Base-by-base conservation (phyloP, 176 grass and related monocot genomes). In the Stipa capillata region DNA sequence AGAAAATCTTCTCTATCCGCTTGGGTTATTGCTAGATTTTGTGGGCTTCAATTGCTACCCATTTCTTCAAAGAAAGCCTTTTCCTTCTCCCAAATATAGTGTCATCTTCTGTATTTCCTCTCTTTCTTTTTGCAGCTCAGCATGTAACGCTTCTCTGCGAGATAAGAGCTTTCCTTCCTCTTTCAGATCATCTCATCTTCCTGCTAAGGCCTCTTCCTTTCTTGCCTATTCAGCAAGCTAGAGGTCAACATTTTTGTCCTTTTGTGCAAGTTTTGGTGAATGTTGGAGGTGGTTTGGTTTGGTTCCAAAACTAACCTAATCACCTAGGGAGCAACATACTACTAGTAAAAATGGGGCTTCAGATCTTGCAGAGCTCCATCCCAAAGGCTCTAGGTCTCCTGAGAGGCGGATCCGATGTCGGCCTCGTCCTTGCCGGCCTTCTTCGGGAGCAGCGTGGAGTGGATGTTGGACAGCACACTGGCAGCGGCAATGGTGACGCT, bases 21-120 rank as follows among this genome's bases (percentile, higher is more conserved):
- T 73, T 88, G 78, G 18, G 92, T 99, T 52, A 99, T 78, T 72
- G 76, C 83, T 72, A 99, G 52, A 23, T 74, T 84, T 49, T 94
- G 63, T 89, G 89, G 7, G 77, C 86, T 73, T 69, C 36, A 40
- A 89, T 81, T 14, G 87, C 89, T 69, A 81, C 81, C 29, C 10
- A 56, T 81, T 90, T 85, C 86, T 81, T 91, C 92, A 70, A 90
- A 73, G 43, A 76, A 79, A 84, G 70, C 43, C 58, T 74, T 95
- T 80, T 76, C 83, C 52, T 89, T 91, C 82, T 95, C n/a, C 96
- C 66, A 95, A 82, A 54, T 95, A 75, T 14, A 82, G 57, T 84
- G 89, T 95, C 61, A 87, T 76, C 2, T 76, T 91, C 37, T 68
- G 68, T 72, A 91, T 72, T 79, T 89, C 73, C 23, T 87, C 83